Evolutionary conservation across 345 rosid species (phyloP).

Genomic region (Noccaea caerulescens): DNA sequence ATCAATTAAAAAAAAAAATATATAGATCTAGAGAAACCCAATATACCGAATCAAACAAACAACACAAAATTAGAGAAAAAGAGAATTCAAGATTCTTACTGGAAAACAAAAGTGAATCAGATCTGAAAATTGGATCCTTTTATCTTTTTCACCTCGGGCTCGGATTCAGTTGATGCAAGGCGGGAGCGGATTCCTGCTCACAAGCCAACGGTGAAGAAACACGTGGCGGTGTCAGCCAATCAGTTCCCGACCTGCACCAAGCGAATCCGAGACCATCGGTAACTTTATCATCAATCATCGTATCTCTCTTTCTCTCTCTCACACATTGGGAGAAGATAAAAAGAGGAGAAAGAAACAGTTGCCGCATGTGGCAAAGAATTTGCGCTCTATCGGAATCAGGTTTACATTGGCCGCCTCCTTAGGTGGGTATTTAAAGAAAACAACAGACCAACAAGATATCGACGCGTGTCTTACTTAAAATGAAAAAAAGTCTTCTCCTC

Average conservation of each 20-base stretch:
- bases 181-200: slow-evolving; percentile 67
- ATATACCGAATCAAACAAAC: background rate
- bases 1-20: background rate
- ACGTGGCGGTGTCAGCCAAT: slow-evolving; percentile 47
- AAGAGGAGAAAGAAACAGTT: background rate
- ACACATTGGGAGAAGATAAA: background rate
- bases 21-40: background rate
- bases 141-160: slow-evolving; percentile 64
- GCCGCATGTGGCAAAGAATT: slow-evolving; percentile 35
- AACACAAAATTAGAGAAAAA: background rate
- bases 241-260: slow-evolving; percentile 99
- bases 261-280: slow-evolving; percentile 93
- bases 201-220: slow-evolving; percentile 35
- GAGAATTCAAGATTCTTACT: background rate
- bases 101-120: slow-evolving; percentile 31
- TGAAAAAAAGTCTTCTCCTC: background rate
- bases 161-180: slow-evolving; percentile 99
- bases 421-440: background rate
- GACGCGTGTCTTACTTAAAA: background rate
- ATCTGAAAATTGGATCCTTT: slow-evolving; percentile 41
- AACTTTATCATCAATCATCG: slow-evolving; percentile 38
- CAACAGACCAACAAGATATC: background rate
- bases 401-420: background rate
- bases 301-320: background rate
- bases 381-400: background rate